phyloP scores from a whole-genome alignment of 345 rosid species.

The Physaria fendleri region DNA sequence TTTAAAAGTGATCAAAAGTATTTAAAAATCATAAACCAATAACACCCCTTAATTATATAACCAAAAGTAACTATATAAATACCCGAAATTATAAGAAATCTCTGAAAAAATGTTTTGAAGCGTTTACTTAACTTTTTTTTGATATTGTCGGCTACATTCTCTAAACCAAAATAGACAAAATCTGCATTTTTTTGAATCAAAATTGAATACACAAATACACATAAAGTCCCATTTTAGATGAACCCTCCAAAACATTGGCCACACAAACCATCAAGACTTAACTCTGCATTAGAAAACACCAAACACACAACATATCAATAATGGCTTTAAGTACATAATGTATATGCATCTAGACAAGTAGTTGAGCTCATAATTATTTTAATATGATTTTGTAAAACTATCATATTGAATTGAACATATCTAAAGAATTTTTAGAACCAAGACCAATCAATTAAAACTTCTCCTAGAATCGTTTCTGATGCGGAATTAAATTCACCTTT shows the following conservation, averaged over 20 bases:
- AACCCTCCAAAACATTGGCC: neutral
- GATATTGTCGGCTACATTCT: neutral
- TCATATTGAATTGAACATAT: neutral
- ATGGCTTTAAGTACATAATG: neutral
- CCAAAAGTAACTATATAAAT: too few relatives aligned
- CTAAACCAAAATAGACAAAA: neutral
- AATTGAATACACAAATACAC: neutral
- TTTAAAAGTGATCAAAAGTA: too few relatives aligned
- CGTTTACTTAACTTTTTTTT: neutral
- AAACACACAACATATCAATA: neutral
- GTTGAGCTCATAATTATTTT: neutral
- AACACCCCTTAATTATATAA: too few relatives aligned
- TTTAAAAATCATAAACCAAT: too few relatives aligned
- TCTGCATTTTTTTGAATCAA: neutral
- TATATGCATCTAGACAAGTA: neutral
- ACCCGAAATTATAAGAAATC: too few relatives aligned
- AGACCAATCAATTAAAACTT: too few relatives aligned
- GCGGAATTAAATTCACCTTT: too few relatives aligned
- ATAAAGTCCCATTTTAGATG: neutral
- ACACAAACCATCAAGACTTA: neutral
- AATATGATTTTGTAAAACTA: neutral
- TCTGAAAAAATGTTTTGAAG: neutral
- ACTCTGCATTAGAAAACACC: slow-evolving; percentile 5
- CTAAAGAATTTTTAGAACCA: too few relatives aligned
- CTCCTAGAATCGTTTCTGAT: too few relatives aligned